Conservation (phyloP, 2,329 filamentous ascomycete species). For the Aspergillus bombycis region DNA sequence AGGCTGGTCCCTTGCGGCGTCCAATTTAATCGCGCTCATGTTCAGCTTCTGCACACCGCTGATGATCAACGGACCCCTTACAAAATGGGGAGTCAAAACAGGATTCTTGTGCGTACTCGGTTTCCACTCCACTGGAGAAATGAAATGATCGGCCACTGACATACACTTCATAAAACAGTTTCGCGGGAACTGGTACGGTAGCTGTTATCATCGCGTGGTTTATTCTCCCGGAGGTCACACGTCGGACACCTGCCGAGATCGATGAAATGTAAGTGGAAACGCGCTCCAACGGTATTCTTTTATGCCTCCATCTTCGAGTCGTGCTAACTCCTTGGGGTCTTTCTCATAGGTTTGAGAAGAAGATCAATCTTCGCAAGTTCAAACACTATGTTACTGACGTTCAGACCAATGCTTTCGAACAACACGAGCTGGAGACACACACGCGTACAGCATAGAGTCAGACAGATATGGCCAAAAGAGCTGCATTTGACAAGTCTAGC, state of each 20-base stretch:
- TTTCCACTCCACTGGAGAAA: neutral
- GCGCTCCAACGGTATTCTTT: neutral
- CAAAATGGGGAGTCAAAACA: slow-evolving; percentile 50
- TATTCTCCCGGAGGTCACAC: slow-evolving; percentile 57
- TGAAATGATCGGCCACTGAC: neutral
- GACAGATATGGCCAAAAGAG: neutral
- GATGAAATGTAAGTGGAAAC: slow-evolving; percentile 43
- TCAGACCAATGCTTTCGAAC: slow-evolving; percentile 24
- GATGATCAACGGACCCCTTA: slow-evolving; percentile 46
- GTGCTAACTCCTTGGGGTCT: neutral
- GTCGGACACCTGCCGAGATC: slow-evolving; percentile 52
- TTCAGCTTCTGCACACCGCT: slow-evolving; percentile 51
- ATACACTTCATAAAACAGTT: slow-evolving; percentile 26
- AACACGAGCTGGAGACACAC: neutral
- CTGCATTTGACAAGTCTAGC: too few species aligned
- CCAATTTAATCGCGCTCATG: slow-evolving; percentile 48
- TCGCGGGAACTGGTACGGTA: slow-evolving; percentile 36
- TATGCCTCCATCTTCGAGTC: neutral
- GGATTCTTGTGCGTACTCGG: slow-evolving; percentile 46
- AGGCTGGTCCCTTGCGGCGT: slow-evolving; percentile 43
- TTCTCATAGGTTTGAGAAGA: slow-evolving; percentile 38
- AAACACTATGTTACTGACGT: slow-evolving; percentile 41
- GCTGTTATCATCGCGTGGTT: slow-evolving; percentile 46
- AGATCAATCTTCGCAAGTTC: slow-evolving; percentile 41
- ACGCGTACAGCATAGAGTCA: neutral